These are phyloP conservation scores for Pulveroboletus ravenelii DNA, from an alignment of 768 basidiomycete genomes.

Conservation along the genomic window DNA sequence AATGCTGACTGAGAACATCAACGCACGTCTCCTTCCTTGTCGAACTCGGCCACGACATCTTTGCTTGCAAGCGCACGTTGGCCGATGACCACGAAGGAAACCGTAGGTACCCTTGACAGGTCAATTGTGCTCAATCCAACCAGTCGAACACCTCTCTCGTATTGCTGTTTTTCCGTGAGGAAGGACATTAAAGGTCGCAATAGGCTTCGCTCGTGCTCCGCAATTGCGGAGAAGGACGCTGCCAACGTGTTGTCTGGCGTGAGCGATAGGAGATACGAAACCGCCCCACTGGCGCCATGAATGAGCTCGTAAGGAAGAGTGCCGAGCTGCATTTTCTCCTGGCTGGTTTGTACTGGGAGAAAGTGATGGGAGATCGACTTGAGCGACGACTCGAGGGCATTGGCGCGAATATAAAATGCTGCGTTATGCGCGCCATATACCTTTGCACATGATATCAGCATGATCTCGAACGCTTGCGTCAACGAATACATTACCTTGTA, in stretches of 20 bases:
- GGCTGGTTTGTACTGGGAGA: slow-evolving; percentile 40
- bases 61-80: slow-evolving; percentile 52
- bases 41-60: slow-evolving; percentile 61
- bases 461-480: not conserved
- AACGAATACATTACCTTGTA: slow-evolving; percentile 55
- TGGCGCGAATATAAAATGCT: slow-evolving; percentile 53
- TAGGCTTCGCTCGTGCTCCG: slow-evolving; percentile 56
- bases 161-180: slow-evolving; percentile 46
- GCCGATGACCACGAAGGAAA: slow-evolving; percentile 67
- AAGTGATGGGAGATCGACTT: slow-evolving; percentile 68
- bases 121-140: slow-evolving; percentile 54
- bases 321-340: slow-evolving; percentile 68
- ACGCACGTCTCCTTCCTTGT: slow-evolving; percentile 58
- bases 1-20: not conserved
- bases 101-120: slow-evolving; percentile 54
- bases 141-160: slow-evolving; percentile 57
- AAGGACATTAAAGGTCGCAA: slow-evolving; percentile 51
- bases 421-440: slow-evolving; percentile 74
- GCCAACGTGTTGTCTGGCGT: slow-evolving; percentile 44
- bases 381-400: slow-evolving; percentile 48
- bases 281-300: slow-evolving; percentile 54
- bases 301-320: slow-evolving; percentile 73
- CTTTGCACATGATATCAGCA: slow-evolving; percentile 31
- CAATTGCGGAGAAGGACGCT: slow-evolving; percentile 54
- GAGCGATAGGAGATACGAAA: slow-evolving; percentile 61